Base-by-base conservation (phyloP, 805 yeast genomes). In the Isabelozyma rhagii region DNA sequence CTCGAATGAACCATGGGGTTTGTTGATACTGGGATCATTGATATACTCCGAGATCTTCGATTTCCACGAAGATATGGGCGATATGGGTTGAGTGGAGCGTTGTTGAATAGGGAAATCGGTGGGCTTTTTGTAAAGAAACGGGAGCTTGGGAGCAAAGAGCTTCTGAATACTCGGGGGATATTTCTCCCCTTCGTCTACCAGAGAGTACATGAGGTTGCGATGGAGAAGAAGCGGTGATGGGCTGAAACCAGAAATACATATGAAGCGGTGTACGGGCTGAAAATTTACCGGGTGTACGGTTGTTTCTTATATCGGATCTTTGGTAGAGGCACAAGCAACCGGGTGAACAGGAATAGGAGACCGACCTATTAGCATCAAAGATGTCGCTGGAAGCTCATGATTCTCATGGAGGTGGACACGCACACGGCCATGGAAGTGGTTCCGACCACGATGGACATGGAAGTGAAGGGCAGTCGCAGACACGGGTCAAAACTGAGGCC, bases 121-220 rank as follows among this genome's bases (percentile, higher is more conserved):
- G 0, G 84, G 84, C 29, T 59, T 66, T 8, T 75, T 61, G 54
- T 72, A 77, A 34, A 74, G 71, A n/a, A 81, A 62, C 28, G 88
- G 87, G 9, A 82, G 80, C 41, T 78, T 72, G 5, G 88, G 84
- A 6, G 72, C 71, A 58, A 84, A 84, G 27, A 84, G 73, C 58
- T 75, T 72, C 48, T 77, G 79, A 41, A 84, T 68, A 39, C 67
- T 68, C 5, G 63, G 58, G 0, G 78, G 78, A 51, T 71, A 74
- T 49, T 63, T 62, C 39, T 62, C 63, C 34, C 56, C 55, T 40
- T 58, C 55, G 45, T 61, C 60, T 7, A 54, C 41, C 63, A 55
- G 36, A 27, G 21, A 39, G 14, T 11, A 31, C 36, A 31, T 31
- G 36, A 31, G 36, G 36, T 10, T 9, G 36, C 10, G 36, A 13